Conservation (phyloP, 371 early-diverging fungal species). For the Rhizopus stolonifer region DNA sequence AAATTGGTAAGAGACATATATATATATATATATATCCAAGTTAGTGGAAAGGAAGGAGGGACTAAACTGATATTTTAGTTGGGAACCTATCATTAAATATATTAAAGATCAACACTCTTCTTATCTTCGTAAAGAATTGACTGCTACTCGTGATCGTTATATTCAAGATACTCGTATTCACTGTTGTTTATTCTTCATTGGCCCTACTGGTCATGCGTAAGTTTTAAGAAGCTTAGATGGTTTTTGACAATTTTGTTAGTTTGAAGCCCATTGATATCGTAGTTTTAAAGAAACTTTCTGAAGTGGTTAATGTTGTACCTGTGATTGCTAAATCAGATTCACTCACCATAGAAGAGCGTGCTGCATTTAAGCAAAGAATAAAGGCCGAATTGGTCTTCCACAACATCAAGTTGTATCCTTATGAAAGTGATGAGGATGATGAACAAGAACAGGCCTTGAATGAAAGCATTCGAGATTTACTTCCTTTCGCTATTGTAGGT, state of each 20-base stretch:
- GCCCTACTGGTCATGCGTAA: constrained; percentile 76
- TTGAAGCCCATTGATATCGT: constrained; percentile 80
- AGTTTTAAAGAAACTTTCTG: constrained; percentile 70
- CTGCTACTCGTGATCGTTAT: constrained; percentile 80
- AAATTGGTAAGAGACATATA: constrained; percentile 59
- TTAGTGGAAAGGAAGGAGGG: no score
- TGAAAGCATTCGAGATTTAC: constrained; percentile 71
- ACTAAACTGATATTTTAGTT: constrained; percentile 41
- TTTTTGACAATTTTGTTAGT: constrained; percentile 26
- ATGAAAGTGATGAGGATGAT: constrained; percentile 79
- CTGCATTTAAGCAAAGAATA: constrained; percentile 71
- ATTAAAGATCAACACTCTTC: constrained; percentile 91
- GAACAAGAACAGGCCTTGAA: constrained; percentile 76
- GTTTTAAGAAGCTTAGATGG: constrained; percentile 13
- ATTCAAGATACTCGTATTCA: constrained; percentile 87
- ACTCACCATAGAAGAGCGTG: constrained; percentile 78
- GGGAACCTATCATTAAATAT: constrained; percentile 89
- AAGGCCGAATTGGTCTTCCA: constrained; percentile 93
- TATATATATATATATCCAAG: not conserved
- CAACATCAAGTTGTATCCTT: constrained; percentile 88
- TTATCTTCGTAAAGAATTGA: constrained; percentile 85
- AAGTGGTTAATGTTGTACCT: constrained; percentile 79
- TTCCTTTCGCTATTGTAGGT: constrained; percentile 87
- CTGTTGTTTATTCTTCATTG: constrained; percentile 76
- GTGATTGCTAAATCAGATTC: constrained; percentile 88